A percentile compares a stretch with the other conserved stretches of the same genome.
These are phyloP conservation scores for Raphanus sativus DNA, from an alignment of 345 rosid species.

Conservation along the genomic window DNA sequence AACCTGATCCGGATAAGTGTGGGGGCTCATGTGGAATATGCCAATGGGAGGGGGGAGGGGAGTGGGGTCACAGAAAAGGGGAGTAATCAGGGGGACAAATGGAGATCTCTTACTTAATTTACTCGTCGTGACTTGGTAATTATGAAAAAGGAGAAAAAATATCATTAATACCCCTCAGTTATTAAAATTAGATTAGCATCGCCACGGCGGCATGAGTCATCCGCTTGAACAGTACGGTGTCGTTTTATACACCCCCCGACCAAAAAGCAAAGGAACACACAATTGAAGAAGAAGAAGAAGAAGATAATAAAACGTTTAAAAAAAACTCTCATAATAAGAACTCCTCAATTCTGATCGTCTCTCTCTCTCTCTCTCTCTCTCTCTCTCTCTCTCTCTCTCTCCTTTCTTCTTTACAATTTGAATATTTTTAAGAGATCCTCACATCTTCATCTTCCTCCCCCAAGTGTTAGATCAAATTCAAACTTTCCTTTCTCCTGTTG, in stretches of 20 bases:
- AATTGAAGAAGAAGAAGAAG: not conserved
- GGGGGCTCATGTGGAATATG: not conserved
- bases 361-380: not conserved
- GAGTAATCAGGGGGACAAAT: not conserved
- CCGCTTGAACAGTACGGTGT: not conserved
- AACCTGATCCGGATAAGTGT: conserved; percentile 31
- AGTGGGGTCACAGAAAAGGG: conserved; percentile 8
- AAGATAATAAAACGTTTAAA: conserved; percentile 11
- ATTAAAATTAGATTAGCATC: conserved; percentile 24
- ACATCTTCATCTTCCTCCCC: not conserved
- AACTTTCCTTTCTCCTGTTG: not conserved
- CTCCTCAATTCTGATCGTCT: not conserved
- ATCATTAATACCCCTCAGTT: not conserved
- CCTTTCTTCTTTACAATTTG: not conserved
- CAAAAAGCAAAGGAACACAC: not conserved
- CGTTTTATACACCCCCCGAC: conserved; percentile 11
- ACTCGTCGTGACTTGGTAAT: not conserved
- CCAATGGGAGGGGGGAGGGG: not conserved
- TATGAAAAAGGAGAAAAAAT: not conserved
- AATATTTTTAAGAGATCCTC: not conserved
- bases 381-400: conserved; percentile 2
- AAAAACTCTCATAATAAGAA: not conserved
- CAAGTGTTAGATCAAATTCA: not conserved
- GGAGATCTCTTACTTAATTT: not conserved
- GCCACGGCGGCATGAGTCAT: conserved; percentile 39